phyloP scores from a whole-genome alignment of 768 basidiomycete species.

The Suillus variegatus region DNA sequence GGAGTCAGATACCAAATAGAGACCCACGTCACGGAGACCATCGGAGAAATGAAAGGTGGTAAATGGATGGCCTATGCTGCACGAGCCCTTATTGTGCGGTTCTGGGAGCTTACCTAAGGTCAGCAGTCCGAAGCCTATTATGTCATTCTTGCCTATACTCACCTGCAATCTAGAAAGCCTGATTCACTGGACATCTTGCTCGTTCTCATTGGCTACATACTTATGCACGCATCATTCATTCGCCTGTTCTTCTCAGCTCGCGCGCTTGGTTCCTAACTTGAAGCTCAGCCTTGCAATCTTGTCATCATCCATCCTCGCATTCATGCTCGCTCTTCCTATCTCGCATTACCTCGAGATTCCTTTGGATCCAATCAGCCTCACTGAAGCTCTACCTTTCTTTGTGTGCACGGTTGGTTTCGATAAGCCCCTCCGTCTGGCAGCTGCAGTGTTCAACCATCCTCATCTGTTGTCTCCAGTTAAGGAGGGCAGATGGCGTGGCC shows the following conservation, averaged over 20 bases:
- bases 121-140: constrained; percentile 19
- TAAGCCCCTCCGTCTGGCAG: constrained; percentile 90
- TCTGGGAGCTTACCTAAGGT: constrained; percentile 88
- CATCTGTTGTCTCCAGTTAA: constrained; percentile 46
- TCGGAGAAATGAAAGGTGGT: constrained; percentile 75
- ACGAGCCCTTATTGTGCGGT: constrained; percentile 70
- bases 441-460: constrained; percentile 86
- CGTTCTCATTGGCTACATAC: constrained; percentile 88
- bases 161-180: constrained; percentile 63
- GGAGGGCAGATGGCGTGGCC: constrained; percentile 41
- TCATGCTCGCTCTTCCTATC: constrained; percentile 80
- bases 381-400: constrained; percentile 95
- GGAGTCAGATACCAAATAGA: constrained; percentile 56
- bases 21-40: constrained; percentile 44
- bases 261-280: constrained; percentile 74
- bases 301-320: constrained; percentile 77
- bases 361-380: constrained; percentile 90
- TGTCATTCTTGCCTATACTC: constrained; percentile 13
- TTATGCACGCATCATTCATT: constrained; percentile 96
- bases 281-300: constrained; percentile 75
- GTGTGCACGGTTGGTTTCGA: constrained; percentile 99
- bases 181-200: constrained; percentile 95
- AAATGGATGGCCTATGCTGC: constrained; percentile 91
- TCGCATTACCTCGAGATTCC: constrained; percentile 79
- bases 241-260: constrained; percentile 88